Base-by-base conservation (phyloP, 441 rosid genomes). In the Bruguiera hainesii region DNA sequence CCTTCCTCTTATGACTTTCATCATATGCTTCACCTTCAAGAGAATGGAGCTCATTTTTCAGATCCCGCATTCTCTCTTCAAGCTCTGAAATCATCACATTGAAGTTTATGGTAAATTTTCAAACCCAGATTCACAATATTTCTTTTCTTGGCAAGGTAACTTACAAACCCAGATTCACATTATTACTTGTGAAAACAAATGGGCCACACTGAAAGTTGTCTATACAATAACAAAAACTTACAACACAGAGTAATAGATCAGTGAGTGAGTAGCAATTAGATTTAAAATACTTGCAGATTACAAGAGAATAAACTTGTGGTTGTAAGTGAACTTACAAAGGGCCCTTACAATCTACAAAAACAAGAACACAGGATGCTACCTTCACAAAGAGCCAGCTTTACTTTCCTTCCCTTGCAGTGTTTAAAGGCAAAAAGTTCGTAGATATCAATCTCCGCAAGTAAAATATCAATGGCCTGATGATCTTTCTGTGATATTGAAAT, bases 371-470 rank as follows among this genome's bases (percentile, higher is more conserved):
- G 60, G 63, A 26, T 23, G 30, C 7, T 77, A 96, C 99, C 99
- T 87, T 90, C 96, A 85, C 98, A 96, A 65, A 96, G 98, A 64
- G 96, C 90, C 68, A 96, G 98, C 81, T 96, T 96, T 72, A 78
- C 86, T 78, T 79, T 93, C 81, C 98, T 93, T 80, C 98, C 99
- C 72, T 87, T 85, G 82, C 98, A 96, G 77, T 96, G 99, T 76
- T 96, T 96, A 86, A 96, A 90, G 69, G 98, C 97, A 82, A 96
- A 93, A 73, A 96, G 87, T 89, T 96, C 99, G 79, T 96, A 96
- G 66, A 96, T 91, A 85, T 93, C 98, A 64, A 96, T 93, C 83
- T 96, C 99, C 9, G 97, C 98, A 51, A 96, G 83, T 70, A 96
- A 97, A 76, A 96, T 93, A 83, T 96, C 98, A 63, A 96, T 90